Evolutionary conservation across 2,329 filamentous ascomycete genomes (phyloP).

Genomic region (Venturia nashicola): DNA sequence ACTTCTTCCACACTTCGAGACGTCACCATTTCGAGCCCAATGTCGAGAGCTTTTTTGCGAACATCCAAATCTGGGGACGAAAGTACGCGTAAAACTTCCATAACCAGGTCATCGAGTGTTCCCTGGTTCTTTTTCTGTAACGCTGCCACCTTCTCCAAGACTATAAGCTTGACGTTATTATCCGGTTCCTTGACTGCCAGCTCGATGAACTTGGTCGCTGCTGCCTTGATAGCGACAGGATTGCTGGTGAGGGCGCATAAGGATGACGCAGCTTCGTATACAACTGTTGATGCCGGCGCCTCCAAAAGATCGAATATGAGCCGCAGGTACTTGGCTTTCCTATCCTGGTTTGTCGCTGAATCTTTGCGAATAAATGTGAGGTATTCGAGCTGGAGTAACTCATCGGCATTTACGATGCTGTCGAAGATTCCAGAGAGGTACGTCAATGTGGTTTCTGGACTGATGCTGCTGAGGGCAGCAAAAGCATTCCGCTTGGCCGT

Average conservation of each 20-base stretch:
- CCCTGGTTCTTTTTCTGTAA: conserved; percentile 80
- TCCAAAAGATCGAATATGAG: conserved; percentile 95
- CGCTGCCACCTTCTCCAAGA: conserved; percentile 85
- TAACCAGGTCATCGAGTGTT: conserved; percentile 82
- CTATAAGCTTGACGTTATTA: conserved; percentile 98
- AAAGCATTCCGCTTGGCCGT: conserved; percentile 99
- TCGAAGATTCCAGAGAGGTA: conserved; percentile 87
- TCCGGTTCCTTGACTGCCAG: conserved; percentile 94
- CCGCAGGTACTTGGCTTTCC: conserved; percentile 87
- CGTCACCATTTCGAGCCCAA: conserved; percentile 94
- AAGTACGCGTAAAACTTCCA: conserved; percentile 92
- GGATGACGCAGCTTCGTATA: conserved; percentile 94
- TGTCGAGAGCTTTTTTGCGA: conserved; percentile 74
- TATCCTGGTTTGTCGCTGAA: conserved; percentile 84
- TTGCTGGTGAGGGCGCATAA: conserved; percentile 90
- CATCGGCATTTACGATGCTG: conserved; percentile 85
- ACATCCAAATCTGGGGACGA: conserved; percentile 96
- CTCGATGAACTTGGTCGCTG: conserved; percentile 91
- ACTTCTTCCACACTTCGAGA: conserved; percentile 99
- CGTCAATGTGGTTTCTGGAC: conserved; percentile 80
- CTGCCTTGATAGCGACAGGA: conserved; percentile 93
- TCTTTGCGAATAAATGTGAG: conserved; percentile 97
- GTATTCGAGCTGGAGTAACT: conserved; percentile 84
- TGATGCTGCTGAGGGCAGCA: conserved; percentile 78
- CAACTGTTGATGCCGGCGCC: conserved; percentile 82